Conservation (phyloP, 1,284 basidiomycete species). For the Coniophora puteana region DNA sequence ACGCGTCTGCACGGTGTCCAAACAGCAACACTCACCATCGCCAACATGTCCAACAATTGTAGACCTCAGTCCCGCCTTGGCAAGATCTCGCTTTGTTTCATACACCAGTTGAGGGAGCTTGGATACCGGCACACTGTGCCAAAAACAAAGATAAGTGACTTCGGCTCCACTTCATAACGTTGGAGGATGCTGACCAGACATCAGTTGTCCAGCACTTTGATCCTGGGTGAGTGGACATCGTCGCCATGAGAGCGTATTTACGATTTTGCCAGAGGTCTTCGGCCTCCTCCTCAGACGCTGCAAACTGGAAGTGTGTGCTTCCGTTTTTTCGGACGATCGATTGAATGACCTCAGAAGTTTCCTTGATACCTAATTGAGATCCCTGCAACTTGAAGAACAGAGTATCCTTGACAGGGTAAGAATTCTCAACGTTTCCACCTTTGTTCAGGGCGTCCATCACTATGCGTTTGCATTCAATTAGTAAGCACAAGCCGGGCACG, state of each 20-base stretch:
- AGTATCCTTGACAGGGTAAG: slow-evolving; percentile 73
- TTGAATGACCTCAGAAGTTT: slow-evolving; percentile 58
- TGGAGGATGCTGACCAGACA: slow-evolving; percentile 61
- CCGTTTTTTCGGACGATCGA: slow-evolving; percentile 65
- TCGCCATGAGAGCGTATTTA: slow-evolving; percentile 82
- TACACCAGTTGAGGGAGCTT: slow-evolving; percentile 61
- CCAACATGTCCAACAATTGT: slow-evolving; percentile 85
- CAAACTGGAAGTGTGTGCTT: slow-evolving; percentile 71
- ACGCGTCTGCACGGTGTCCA: slow-evolving; percentile 14
- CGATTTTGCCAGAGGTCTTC: slow-evolving; percentile 83
- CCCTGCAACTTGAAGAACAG: slow-evolving; percentile 92
- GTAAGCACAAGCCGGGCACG: not conserved
- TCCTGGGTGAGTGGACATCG: slow-evolving; percentile 61
- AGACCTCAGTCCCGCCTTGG: slow-evolving; percentile 54
- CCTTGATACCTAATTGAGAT: slow-evolving; percentile 57
- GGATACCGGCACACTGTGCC: slow-evolving; percentile 76
- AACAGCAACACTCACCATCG: slow-evolving; percentile 56
- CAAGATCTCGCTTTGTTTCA: slow-evolving; percentile 78
- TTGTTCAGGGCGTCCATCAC: slow-evolving; percentile 81
- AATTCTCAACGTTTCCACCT: slow-evolving; percentile 50
- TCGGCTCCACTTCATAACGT: too few relatives aligned
- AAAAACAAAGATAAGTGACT: not conserved
- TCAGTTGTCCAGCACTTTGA: slow-evolving; percentile 83
- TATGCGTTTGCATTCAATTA: slow-evolving; percentile 15
- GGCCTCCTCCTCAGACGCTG: slow-evolving; percentile 73